Evolutionary conservation across 192 early-diverging fungal genomes (phyloP), one percentile per base, ranked within the genome.

Genomic region (Mortierella antarctica): DNA sequence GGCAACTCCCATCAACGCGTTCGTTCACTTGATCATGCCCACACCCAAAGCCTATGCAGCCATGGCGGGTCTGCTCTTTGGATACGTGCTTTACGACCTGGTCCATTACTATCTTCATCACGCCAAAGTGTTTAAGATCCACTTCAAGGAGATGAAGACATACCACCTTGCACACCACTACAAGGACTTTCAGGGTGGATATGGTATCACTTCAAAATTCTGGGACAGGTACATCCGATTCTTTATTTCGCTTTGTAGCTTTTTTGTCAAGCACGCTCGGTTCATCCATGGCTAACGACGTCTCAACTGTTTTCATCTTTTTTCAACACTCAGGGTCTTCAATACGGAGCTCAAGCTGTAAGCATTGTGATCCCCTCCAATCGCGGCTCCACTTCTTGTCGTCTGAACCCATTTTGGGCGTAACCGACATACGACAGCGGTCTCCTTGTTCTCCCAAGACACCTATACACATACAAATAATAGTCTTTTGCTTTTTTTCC

Each of bases 101-200:
- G 91, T 89, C 44, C 96, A 98, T 71, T 98, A 98, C 83, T 96
- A 96, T 84, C 89, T 96, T 40, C 96, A 98, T 82, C 96, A 98
- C 74, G 94, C 93, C 50, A 86, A 89, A 31, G 92, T 94, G 10
- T 71, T 86, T 47, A 86, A 89, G 40, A 82, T 87, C 62, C 90
- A 94, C 83, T 86, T 96, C 61, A 89, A 88, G 58, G 90, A 93
- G 62, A 93, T 98, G 90, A 98, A 98, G 83, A 91, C 91, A 3
- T 96, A 97, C 74, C 96, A 98, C 67, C 83, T 98, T 61, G 94
- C 94, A 47, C 95, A 97, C 71, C 96, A 98, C 71, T 97, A 98
- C 88, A 93, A 94, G 85, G 88, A 96, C 74, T 91, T 88, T 60
- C 91, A 95, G 71, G 74, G 83, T 10, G 94, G 93, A n/a, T 97